Percentiles rank a stretch among this genome's conserved stretches.
Evolutionary conservation across 805 yeast species (phyloP).

Genomic region (Metschnikowia colocasiae): DNA sequence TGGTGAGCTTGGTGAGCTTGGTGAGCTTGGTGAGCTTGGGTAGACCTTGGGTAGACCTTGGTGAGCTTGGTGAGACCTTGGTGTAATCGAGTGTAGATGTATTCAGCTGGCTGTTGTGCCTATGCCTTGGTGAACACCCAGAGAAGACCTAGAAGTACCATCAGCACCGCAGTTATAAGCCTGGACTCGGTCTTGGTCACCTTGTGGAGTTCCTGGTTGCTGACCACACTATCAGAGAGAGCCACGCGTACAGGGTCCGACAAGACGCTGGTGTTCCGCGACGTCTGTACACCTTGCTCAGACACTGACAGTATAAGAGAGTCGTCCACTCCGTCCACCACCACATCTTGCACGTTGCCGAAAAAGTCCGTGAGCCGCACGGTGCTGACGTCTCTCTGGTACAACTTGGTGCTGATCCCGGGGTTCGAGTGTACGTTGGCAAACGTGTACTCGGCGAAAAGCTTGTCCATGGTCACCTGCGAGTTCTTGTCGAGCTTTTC

Average conservation of each 20-base stretch:
- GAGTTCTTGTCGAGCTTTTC: slow-evolving; percentile 80
- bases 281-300: background rate
- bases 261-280: background rate
- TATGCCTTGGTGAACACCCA: slow-evolving; percentile 16
- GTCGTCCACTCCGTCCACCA: slow-evolving; percentile 55
- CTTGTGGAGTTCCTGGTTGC: slow-evolving; percentile 13
- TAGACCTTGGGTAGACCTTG: too few relatives aligned
- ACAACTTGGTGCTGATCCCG: slow-evolving; percentile 85
- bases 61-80: too few relatives aligned
- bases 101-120: too few relatives aligned
- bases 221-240: slow-evolving; percentile 8
- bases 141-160: slow-evolving; percentile 15
- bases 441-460: slow-evolving; percentile 79
- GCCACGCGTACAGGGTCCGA: slow-evolving; percentile 4
- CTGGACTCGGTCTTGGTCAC: slow-evolving; percentile 15
- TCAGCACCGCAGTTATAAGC: slow-evolving; percentile 15
- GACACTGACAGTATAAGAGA: slow-evolving; percentile 33
- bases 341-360: slow-evolving; percentile 82
- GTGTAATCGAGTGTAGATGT: too few relatives aligned
- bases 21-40: too few relatives aligned
- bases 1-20: too few relatives aligned
- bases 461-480: slow-evolving; percentile 68
- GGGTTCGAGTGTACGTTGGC: slow-evolving; percentile 88
- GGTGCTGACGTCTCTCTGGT: slow-evolving; percentile 57
- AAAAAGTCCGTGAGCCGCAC: slow-evolving; percentile 89